These are phyloP conservation scores for Oryza officinalis DNA, from an alignment of 176 grass and related monocot genomes.

Conservation along the genomic window DNA sequence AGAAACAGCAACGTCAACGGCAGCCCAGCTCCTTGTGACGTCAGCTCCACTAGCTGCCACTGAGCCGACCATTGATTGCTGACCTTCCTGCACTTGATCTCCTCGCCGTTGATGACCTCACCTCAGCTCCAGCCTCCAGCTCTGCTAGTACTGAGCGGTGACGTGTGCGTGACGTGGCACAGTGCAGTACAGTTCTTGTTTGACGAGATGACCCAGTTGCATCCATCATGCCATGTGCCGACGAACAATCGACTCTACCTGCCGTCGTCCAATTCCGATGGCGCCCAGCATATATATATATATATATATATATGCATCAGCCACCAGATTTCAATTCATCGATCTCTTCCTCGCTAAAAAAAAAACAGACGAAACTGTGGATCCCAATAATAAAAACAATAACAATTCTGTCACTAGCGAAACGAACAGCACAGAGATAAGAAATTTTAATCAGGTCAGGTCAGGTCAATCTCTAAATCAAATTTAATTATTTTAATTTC, in stretches of 20 bases:
- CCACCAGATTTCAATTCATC: neutral
- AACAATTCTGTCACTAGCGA: neutral
- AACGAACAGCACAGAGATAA: neutral
- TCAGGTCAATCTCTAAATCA: neutral
- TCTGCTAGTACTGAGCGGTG: neutral
- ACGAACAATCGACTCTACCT: conserved; percentile 15
- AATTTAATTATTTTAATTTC: neutral
- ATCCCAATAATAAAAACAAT: neutral
- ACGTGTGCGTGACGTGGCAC: neutral
- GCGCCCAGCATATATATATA: conserved; percentile 21
- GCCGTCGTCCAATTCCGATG: conserved; percentile 13
- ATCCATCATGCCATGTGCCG: neutral
- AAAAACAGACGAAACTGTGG: neutral
- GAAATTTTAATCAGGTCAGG: neutral
- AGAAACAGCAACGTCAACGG: too few species aligned
- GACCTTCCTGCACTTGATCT: too few species aligned
- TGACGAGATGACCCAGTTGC: conserved; percentile 31
- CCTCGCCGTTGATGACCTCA: neutral
- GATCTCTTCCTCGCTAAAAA: too few species aligned
- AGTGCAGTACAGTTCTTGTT: conserved; percentile 11
- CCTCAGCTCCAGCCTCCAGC: neutral
- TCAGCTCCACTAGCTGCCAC: too few species aligned
- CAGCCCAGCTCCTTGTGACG: too few species aligned
- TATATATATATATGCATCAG: too few species aligned
- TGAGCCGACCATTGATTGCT: too few species aligned